Evolutionary conservation across 2,329 filamentous ascomycete species (phyloP), one percentile per base, ranked within the genome.

Genomic region (Talaromyces sp.): DNA sequence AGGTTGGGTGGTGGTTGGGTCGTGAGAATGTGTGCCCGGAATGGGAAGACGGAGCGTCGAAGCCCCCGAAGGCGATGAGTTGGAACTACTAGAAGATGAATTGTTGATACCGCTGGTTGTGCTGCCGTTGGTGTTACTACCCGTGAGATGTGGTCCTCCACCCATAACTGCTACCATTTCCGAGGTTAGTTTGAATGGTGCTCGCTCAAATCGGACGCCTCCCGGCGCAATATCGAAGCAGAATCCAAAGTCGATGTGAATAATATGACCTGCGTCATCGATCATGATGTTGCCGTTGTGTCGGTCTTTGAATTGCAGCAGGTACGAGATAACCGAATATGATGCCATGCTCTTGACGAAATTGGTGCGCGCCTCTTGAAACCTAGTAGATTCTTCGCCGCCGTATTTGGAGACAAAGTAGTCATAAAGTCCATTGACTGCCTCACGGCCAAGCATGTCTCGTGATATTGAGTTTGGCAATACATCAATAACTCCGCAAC

Each of bases 201-300:
- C 95, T 25, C 95, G 89, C 81, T 99, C 95, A 73, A 99, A 99
- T 69, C 93, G 93, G 72, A 99, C 92, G 64, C 96, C 95, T 55
- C 95, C 95, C 0, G 95, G 95, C 1, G 93, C 95, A 69, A 99
- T 98, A 73, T 99, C 96, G 78, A 99, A 99, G 80, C 93, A 98
- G 84, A 99, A 99, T 9, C 95, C 95, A 72, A 99, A 99, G 76
- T 99, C 95, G 69, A 99, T 98, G 80, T 99, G 95, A 60, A 99
- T 85, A 71, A 99, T 96, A 77, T 99, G 95, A 3, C 96, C 95
- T 0, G 90, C 91, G 71, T 97, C 93, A 75, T 99, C 93, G 66
- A 99, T 88, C 96, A 99, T 99, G 81, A 99, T 99, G 81, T 99
- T 99, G 66, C 95, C 95, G 76, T 99, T 99, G 80, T 99, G 95